These are phyloP conservation scores for Epichloe baconii DNA, from an alignment of 2,329 filamentous ascomycete species.

Conservation along the genomic window DNA sequence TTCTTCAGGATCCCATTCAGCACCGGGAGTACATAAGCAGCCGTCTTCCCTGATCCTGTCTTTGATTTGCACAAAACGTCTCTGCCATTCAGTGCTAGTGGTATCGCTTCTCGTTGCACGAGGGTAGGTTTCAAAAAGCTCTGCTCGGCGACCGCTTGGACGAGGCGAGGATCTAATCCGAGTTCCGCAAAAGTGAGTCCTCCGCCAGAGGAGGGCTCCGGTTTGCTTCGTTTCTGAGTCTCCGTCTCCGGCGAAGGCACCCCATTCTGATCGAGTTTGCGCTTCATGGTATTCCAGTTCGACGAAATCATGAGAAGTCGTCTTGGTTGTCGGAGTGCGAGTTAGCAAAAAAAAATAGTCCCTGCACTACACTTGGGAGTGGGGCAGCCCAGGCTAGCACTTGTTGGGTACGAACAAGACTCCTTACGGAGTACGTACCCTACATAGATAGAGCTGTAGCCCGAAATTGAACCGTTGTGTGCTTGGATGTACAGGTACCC, in stretches of 20 bases:
- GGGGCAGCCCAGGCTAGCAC: background rate
- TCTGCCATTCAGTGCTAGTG: constrained; percentile 71
- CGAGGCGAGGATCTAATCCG: constrained; percentile 68
- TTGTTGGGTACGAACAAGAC: too few relatives aligned
- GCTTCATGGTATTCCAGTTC: constrained; percentile 33
- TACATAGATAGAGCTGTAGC: background rate
- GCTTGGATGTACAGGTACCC: too few relatives aligned
- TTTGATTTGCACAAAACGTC: constrained; percentile 87
- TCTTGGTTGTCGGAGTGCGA: background rate
- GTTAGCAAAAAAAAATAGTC: background rate
- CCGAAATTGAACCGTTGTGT: background rate
- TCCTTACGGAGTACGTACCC: background rate
- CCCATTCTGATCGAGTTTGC: constrained; percentile 46
- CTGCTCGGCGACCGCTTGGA: constrained; percentile 76
- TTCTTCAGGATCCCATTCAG: constrained; percentile 70
- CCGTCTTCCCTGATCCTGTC: constrained; percentile 93
- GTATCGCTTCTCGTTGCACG: constrained; percentile 79
- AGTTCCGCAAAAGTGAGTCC: constrained; percentile 58
- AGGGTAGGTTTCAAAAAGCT: constrained; percentile 78
- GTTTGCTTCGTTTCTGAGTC: constrained; percentile 9
- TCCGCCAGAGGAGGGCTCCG: constrained; percentile 20
- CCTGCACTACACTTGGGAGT: background rate
- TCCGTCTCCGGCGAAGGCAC: constrained; percentile 25
- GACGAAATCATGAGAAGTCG: background rate
- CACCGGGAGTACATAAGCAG: constrained; percentile 87